Percentiles rank a stretch among this genome's conserved stretches.
phyloP scores from a whole-genome alignment of 495 filamentous ascomycete genomes.

The Penicillium paradoxum region DNA sequence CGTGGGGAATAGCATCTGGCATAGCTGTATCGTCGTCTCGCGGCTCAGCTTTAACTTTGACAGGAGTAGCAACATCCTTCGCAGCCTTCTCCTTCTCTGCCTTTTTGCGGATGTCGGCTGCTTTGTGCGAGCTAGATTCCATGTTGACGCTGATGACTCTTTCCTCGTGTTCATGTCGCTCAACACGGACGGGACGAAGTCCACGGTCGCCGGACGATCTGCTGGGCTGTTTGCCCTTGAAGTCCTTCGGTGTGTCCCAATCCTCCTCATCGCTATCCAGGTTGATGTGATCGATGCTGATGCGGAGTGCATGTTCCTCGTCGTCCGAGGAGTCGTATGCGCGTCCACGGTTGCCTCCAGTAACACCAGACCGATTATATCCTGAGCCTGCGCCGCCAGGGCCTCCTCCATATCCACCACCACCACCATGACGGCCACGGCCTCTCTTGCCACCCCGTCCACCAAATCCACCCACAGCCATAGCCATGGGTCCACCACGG shows the following conservation, averaged over 20 bases:
- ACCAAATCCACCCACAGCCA: constrained; percentile 31
- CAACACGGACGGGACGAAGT: constrained; percentile 45
- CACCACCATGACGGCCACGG: constrained; percentile 13
- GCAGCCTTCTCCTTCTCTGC: constrained; percentile 29
- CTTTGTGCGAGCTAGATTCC: constrained; percentile 45
- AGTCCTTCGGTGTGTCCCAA: constrained; percentile 15
- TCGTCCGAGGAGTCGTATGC: constrained; percentile 42
- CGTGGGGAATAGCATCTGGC: constrained; percentile 29
- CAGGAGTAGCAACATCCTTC: constrained; percentile 19
- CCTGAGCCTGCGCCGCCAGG: constrained; percentile 22
- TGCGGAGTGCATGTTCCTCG: constrained; percentile 31
- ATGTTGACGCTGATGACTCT: constrained; percentile 46
- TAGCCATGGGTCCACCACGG: constrained; percentile 31
- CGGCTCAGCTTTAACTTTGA: constrained; percentile 43
- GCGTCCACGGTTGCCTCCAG: constrained; percentile 13
- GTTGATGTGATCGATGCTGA: constrained; percentile 50
- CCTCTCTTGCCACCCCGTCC: constrained; percentile 22
- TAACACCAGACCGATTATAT: constrained; percentile 27
- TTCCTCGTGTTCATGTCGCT: constrained; percentile 49
- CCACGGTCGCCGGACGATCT: constrained; percentile 21
- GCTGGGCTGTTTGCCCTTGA: constrained; percentile 38
- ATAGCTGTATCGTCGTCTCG: constrained; percentile 37
- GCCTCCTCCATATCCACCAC: constrained; percentile 24
- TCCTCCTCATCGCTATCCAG: constrained; percentile 40
- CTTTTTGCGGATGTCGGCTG: constrained; percentile 38